These are phyloP conservation scores for Pythium graminicola DNA, from an alignment of 352 stramenopile species.

Conservation along the genomic window DNA sequence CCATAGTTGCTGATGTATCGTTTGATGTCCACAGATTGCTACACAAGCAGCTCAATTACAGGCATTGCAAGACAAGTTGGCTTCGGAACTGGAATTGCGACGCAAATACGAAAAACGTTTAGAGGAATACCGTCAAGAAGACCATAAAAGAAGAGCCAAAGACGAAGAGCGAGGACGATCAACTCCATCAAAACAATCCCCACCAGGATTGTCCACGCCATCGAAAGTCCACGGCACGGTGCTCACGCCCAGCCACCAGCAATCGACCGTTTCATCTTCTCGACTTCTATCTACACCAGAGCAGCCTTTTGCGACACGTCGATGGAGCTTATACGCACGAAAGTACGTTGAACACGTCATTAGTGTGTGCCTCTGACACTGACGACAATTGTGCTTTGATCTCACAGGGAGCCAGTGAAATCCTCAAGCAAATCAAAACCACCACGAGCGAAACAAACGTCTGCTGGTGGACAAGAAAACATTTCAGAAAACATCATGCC, in stretches of 20 bases:
- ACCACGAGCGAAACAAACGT: not conserved
- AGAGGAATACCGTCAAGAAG: conserved; percentile 66
- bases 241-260: conserved; percentile 25
- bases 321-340: conserved; percentile 63
- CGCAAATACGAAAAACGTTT: conserved; percentile 73
- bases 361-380: not conserved
- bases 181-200: conserved; percentile 6
- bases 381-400: not conserved
- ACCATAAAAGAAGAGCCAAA: conserved; percentile 38
- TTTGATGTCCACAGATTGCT: conserved; percentile 29
- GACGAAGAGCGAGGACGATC: conserved; percentile 30
- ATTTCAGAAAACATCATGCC: conserved; percentile 70
- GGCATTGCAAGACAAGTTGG: conserved; percentile 59
- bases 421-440: conserved; percentile 2
- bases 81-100: conserved; percentile 50
- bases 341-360: conserved; percentile 32
- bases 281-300: conserved; percentile 30
- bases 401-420: conserved; percentile 15
- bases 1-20: not conserved
- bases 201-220: not conserved
- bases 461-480: conserved; percentile 55
- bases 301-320: conserved; percentile 35
- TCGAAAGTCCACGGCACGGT: not conserved
- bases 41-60: conserved; percentile 62
- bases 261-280: conserved; percentile 31